These are phyloP conservation scores for Fraxinus sp. DNA, from an alignment of 305 asterid species.

Conservation along the genomic window DNA sequence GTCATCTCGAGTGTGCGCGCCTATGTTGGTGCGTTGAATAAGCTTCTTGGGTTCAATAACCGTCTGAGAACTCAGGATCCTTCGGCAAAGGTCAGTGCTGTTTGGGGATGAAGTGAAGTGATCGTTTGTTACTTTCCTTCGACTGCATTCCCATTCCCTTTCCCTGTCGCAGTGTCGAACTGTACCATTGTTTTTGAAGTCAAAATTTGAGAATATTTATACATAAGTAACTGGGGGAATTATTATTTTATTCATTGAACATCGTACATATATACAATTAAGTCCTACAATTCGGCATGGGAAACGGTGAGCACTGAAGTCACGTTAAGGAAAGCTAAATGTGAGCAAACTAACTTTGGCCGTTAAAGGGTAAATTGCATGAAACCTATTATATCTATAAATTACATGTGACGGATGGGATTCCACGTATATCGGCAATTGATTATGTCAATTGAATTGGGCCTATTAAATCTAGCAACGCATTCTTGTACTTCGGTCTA, in stretches of 20 bases:
- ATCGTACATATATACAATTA: neutral
- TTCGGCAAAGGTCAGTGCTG: slow-evolving; percentile 29
- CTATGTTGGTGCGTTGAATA: slow-evolving; percentile 85
- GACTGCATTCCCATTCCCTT: neutral
- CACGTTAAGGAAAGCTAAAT: too few relatives aligned
- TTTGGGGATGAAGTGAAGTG: slow-evolving; percentile 19
- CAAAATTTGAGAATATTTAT: neutral
- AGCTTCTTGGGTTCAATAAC: slow-evolving; percentile 58
- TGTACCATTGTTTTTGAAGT: neutral
- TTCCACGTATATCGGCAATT: too few relatives aligned
- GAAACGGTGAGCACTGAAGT: neutral
- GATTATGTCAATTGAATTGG: too few relatives aligned
- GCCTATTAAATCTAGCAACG: too few relatives aligned
- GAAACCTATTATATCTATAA: neutral
- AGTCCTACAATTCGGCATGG: too few relatives aligned
- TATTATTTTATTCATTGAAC: neutral
- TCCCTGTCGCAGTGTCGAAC: neutral
- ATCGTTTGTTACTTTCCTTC: neutral
- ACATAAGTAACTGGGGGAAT: too few relatives aligned
- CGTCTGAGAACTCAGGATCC: slow-evolving; percentile 28
- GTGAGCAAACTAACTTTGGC: neutral
- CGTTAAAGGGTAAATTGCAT: neutral
- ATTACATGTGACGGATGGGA: too few relatives aligned
- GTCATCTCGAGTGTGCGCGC: slow-evolving; percentile 92
- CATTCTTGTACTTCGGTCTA: too few relatives aligned